Evolutionary conservation across 2,329 filamentous ascomycete species (phyloP).

Genomic region (Fusarium brachygibbosum): DNA sequence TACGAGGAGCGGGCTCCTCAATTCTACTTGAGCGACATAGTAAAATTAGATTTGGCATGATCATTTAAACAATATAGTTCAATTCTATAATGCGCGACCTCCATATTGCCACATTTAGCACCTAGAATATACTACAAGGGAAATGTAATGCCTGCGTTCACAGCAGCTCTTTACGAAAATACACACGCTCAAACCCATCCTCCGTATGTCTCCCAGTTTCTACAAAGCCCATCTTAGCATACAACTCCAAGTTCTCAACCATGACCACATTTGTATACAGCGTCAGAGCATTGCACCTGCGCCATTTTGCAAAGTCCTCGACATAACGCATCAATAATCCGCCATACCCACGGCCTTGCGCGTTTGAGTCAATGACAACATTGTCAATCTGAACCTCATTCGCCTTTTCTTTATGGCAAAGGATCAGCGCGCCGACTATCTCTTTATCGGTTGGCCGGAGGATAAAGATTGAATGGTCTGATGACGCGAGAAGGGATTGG

Average conservation of each 20-base stretch:
- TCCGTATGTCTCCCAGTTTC: conserved; percentile 51
- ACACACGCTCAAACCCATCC: conserved; percentile 54
- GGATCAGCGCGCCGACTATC: conserved; percentile 51
- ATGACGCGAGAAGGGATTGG: conserved; percentile 44
- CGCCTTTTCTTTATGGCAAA: conserved; percentile 25
- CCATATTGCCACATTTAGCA: not conserved
- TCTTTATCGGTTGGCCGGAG: conserved; percentile 35
- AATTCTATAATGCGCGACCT: not conserved
- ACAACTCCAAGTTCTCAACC: conserved; percentile 52
- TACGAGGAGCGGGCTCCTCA: too few relatives aligned
- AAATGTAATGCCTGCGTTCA: conserved; percentile 36
- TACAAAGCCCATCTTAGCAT: conserved; percentile 51
- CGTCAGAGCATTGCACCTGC: conserved; percentile 40
- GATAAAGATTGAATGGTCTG: conserved; percentile 45
- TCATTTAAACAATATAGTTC: not conserved
- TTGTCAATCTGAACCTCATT: conserved; percentile 49
- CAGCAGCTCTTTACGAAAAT: conserved; percentile 52
- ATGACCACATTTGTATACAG: conserved; percentile 55
- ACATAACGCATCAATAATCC: conserved; percentile 52
- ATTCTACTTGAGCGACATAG: too few relatives aligned
- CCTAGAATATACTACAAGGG: not conserved
- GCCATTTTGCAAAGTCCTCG: conserved; percentile 47
- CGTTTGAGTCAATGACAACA: conserved; percentile 47
- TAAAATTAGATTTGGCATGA: not conserved
- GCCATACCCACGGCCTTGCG: conserved; percentile 53